Conservation (phyloP, 106 monocot species). For the Apostasia shenzhenica region DNA sequence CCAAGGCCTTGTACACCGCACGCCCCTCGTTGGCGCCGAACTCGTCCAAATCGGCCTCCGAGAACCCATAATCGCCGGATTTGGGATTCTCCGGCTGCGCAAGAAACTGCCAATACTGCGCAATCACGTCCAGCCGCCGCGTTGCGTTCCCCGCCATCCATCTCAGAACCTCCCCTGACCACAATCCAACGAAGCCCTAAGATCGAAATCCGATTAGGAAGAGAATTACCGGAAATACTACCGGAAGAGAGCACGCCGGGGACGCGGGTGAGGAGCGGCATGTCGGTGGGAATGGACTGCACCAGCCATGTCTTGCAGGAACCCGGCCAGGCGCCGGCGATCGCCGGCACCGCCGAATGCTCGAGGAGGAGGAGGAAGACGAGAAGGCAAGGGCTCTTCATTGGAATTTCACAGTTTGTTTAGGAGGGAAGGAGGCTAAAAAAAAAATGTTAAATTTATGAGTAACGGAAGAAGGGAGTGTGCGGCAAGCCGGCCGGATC, state of each 20-base stretch:
- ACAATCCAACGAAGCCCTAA: background rate
- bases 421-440: too few relatives aligned
- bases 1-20: conserved; percentile 49
- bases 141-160: conserved; percentile 92
- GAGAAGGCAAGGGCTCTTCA: background rate
- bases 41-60: conserved; percentile 50
- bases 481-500: too few relatives aligned
- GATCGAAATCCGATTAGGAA: background rate
- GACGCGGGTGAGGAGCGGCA: conserved; percentile 72
- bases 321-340: conserved; percentile 12
- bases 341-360: background rate
- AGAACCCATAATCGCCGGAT: conserved; percentile 85
- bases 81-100: conserved; percentile 48
- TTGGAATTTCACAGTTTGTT: background rate
- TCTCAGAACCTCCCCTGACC: conserved; percentile 56
- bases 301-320: conserved; percentile 90
- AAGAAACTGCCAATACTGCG: conserved; percentile 91
- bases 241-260: conserved; percentile 78
- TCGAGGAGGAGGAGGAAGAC: background rate
- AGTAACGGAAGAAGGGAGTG: too few relatives aligned
- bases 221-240: conserved; percentile 10
- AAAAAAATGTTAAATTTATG: too few relatives aligned
- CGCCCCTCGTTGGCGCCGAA: conserved; percentile 54
- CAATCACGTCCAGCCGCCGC: conserved; percentile 59
- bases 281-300: conserved; percentile 91